Evolutionary conservation across 2,329 filamentous ascomycete species (phyloP), one percentile per base, ranked within the genome.

Genomic region (Trichothecium sympodiale): DNA sequence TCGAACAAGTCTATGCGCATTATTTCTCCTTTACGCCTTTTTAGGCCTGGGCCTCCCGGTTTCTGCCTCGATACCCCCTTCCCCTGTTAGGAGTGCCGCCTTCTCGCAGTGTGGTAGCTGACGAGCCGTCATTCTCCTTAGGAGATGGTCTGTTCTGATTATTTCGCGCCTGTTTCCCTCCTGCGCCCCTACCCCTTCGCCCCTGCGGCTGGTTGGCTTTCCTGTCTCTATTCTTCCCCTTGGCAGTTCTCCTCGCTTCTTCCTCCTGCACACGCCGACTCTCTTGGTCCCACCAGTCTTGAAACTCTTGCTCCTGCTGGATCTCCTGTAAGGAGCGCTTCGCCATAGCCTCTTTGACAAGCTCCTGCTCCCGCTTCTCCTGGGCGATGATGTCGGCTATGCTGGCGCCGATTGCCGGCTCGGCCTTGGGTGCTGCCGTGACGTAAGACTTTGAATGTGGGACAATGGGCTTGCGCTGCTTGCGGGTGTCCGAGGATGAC

Each of bases 201-300:
- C n/a, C 17, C 14, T 7, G 25, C n/a, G 23, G 26, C 26, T 29
- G 28, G 20, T 30, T 35, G 5, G 27, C 3, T 5, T 32, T 3
- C n/a, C 15, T 17, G 31, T 12, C 3, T 17, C 17, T 26, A 16
- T 62, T 65, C 45, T 69, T 62, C 31, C 60, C 58, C 39, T 56
- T 58, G 25, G 51, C 51, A 17, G 55, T 50, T 34, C 60, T 55
- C 31, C 59, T 51, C 3, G 67, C 65, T 41, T 74, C 71, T 41
- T 77, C 74, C 45, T 80, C 74, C 43, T 80, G 79, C 27, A 81
- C 74, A 18, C 83, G 69, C 40, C 71, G 70, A 48, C 80, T 86
- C 56, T 94, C 88, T 42, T 83, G 78, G 45, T 93, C 85, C 87
- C 87, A 94, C 87, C 88, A 94, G 54, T 93, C 80, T 53, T 95